phyloP scores from a whole-genome alignment of 2,329 filamentous ascomycete species.

The Diaporthe sp. region DNA sequence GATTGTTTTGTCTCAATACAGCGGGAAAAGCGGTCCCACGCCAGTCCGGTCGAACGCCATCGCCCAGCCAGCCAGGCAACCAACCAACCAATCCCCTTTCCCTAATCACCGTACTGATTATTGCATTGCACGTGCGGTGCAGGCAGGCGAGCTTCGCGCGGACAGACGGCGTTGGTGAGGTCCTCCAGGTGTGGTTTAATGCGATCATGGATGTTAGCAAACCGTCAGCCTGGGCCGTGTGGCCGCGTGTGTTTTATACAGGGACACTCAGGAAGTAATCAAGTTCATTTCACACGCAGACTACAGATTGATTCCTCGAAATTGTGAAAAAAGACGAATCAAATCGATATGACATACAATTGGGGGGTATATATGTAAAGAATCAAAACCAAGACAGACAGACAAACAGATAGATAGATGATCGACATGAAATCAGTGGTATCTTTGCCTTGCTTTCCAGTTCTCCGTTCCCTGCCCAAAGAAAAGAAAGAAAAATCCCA shows the following conservation, averaged over 20 bases:
- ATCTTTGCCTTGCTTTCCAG: neutral
- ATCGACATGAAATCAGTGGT: slow-evolving; percentile 9
- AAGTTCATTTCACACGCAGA: too few relatives aligned
- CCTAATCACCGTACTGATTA: too few relatives aligned
- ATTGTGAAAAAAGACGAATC: neutral
- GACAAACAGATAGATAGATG: neutral
- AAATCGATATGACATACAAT: neutral
- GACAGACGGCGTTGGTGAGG: neutral
- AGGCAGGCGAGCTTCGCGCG: too few relatives aligned
- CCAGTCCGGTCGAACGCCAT: too few relatives aligned
- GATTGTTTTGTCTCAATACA: too few relatives aligned
- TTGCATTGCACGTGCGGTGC: too few relatives aligned
- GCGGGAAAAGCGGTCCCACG: too few relatives aligned
- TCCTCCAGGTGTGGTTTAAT: neutral
- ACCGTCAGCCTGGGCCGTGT: neutral
- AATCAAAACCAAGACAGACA: neutral
- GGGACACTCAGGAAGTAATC: too few relatives aligned
- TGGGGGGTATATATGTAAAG: neutral
- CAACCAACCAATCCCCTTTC: too few relatives aligned
- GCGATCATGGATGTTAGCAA: neutral
- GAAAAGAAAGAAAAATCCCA: neutral
- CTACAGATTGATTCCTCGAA: too few relatives aligned
- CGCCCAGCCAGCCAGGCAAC: too few relatives aligned
- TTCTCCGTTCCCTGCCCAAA: neutral
- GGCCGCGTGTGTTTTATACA: too few relatives aligned